Evolutionary conservation across 805 yeast genomes (phyloP).

Genomic region (Candida wancherniae): DNA sequence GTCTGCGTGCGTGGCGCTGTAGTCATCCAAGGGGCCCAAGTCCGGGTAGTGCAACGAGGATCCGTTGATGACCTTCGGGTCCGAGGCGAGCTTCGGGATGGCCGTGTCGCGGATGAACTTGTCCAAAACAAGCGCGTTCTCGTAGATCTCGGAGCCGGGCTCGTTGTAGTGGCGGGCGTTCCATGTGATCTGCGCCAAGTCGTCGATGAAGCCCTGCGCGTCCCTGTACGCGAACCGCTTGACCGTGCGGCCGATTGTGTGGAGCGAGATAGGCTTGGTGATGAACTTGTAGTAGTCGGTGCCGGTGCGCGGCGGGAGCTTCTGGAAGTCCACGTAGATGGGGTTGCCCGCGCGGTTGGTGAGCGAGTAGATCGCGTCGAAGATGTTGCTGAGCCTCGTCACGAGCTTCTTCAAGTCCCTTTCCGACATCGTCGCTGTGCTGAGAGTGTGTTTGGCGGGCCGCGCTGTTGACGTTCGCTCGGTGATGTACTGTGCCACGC

Average conservation of each 20-base stretch:
- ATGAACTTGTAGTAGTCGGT: conserved; percentile 80
- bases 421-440: conserved; percentile 27
- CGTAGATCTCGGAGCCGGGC: conserved; percentile 60
- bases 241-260: conserved; percentile 59
- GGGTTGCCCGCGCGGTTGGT: conserved; percentile 40
- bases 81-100: conserved; percentile 46
- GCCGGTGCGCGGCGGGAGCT: conserved; percentile 66
- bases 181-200: conserved; percentile 82
- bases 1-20: conserved; percentile 8
- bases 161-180: conserved; percentile 84
- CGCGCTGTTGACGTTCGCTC: neutral
- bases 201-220: conserved; percentile 68
- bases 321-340: conserved; percentile 56
- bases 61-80: conserved; percentile 32
- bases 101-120: conserved; percentile 42
- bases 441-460: neutral
- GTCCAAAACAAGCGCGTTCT: conserved; percentile 61
- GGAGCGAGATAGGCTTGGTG: conserved; percentile 75
- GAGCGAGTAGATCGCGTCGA: conserved; percentile 38
- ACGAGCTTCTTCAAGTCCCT: conserved; percentile 36
- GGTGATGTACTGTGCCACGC: too few species aligned
- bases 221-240: conserved; percentile 50
- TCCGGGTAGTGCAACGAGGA: conserved; percentile 49
- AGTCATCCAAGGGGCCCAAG: conserved; percentile 54
- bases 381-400: conserved; percentile 26